These are phyloP conservation scores for Echites panduratus DNA, from an alignment of 257 asterid genomes.

Conservation along the genomic window DNA sequence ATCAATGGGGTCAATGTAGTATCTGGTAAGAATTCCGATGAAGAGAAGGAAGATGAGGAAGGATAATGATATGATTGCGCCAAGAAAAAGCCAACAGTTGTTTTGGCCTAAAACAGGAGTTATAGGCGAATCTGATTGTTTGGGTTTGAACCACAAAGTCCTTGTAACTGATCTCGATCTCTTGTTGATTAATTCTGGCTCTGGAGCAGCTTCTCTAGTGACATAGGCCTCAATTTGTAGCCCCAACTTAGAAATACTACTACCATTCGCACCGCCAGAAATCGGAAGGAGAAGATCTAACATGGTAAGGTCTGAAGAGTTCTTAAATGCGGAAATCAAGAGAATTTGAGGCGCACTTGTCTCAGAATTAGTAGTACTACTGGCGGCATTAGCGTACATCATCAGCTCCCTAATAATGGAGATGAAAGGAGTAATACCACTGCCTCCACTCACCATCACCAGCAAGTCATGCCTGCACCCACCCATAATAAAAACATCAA, in stretches of 20 bases:
- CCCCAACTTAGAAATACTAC: slow-evolving; percentile 30
- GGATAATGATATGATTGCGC: slow-evolving; percentile 51
- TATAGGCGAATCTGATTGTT: slow-evolving; percentile 45
- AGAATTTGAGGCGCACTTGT: slow-evolving; percentile 52
- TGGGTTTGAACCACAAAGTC: slow-evolving; percentile 56
- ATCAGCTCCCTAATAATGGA: slow-evolving; percentile 74
- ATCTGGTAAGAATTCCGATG: slow-evolving; percentile 43
- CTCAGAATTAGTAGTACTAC: too few relatives aligned
- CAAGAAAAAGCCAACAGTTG: slow-evolving; percentile 61
- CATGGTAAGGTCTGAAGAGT: slow-evolving; percentile 55
- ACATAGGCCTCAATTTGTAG: slow-evolving; percentile 61
- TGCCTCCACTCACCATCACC: slow-evolving; percentile 90
- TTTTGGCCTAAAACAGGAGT: slow-evolving; percentile 51
- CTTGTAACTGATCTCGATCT: not conserved
- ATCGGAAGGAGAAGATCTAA: slow-evolving; percentile 65
- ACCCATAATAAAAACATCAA: not conserved
- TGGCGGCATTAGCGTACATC: slow-evolving; percentile 28
- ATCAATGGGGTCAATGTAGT: slow-evolving; percentile 58
- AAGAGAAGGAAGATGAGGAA: slow-evolving; percentile 53
- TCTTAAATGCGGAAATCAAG: slow-evolving; percentile 66
- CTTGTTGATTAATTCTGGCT: slow-evolving; percentile 18
- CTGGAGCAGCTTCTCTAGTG: slow-evolving; percentile 50
- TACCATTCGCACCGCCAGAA: slow-evolving; percentile 37
- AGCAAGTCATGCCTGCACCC: slow-evolving; percentile 54
- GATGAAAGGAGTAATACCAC: slow-evolving; percentile 87